Evolutionary conservation across 768 basidiomycete genomes (phyloP), one percentile per base, ranked within the genome.

Genomic region (Lactifluus piperatus): DNA sequence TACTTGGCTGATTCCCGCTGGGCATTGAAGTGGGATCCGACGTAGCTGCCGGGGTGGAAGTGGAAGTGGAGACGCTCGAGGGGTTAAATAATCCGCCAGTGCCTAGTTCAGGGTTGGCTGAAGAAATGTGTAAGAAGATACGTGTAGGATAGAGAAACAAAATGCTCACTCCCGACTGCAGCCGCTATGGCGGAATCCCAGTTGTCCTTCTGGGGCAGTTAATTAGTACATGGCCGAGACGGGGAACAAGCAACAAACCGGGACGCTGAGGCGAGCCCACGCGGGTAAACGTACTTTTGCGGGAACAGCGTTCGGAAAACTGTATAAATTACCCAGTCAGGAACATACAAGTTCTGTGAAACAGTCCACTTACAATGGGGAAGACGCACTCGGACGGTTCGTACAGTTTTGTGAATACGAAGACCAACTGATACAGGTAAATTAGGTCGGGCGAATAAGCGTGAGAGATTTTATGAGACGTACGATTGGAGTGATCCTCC

Each of bases 261-360:
- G 50, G 26, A 45, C 13, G 9, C 55, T 41, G 2, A 50, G 10
- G 41, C 50, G 58, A 30, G 58, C 30, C 53, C 58, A 60, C 6
- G 44, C 24, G 4, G 41, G 49, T 29, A 60, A 53, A 3, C 34
- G 30, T 20, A 34, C 55, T 44, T 43, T 54, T 2, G 16, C n/a
- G 20, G 58, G 58, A 7, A 60, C 32, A n/a, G 54, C 41, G 24
- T 55, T 50, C 5, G 54, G 54, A 22, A 60, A 60, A 8, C 58
- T 55, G 47, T 14, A 20, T 29, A 26, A 20, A 16, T 45, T 4
- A 5, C 34, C 13, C 10, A 7, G 26, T 51, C 50, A 51, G n/a
- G 5, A 3, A 32, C 10, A 36, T n/a, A 44, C 2, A 22, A 22
- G 4, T 8, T 22, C 30, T 13, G 7, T 20, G 9, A 1, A 16